Base-by-base conservation (phyloP, 148 eudicot species). In the Beta vulgaris region DNA sequence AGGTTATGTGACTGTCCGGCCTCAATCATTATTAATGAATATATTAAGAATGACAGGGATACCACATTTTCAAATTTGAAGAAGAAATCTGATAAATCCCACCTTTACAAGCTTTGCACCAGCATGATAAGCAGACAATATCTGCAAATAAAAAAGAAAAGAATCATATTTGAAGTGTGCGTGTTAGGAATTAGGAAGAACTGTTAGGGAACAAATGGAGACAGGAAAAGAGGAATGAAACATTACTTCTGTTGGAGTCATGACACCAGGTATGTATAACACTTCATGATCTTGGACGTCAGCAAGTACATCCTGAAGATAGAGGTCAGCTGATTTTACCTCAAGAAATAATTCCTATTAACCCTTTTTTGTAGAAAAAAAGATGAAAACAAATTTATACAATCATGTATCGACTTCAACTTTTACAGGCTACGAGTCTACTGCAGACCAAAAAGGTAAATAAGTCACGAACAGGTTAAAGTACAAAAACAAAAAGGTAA, bases 221-320 rank as follows among this genome's bases (percentile, higher is more conserved):
- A 68, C 26, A 29, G 32, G 46, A 62, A 39, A 49, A 51, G 21
- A 29, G 32, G 46, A 62, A 39, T 42, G 51, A 29, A 51, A 42
- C 81, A 44, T n/a, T 85, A 92, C 98, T 88, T 93, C 98, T 43
- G 98, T 85, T 42, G 98, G 98, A 73, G 94, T 93, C 97, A 89
- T 89, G 65, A 64, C 97, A 26, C 98, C 98, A n/a, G 98, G 98
- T 69, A 93, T 89, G 79, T 91, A 93, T 25, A 93, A 77, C 67
- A 83, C 87, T 55, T 89, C 83, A 29, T 80, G 65, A 5, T 79
- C 82, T 78, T 79, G 67, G 79, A 80, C 80, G 75, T 84, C 77
- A 25, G 81, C 80, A 43, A 86, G 58, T 72, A 93, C 80, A 34
- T 81, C 94, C 98, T 91, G 86, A 59, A 59, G 25, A 44, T 12